A percentile compares a stretch with the other conserved stretches of the same genome.
These are phyloP conservation scores for Fusarium succisae DNA, from an alignment of 2,329 filamentous ascomycete species.

Conservation along the genomic window DNA sequence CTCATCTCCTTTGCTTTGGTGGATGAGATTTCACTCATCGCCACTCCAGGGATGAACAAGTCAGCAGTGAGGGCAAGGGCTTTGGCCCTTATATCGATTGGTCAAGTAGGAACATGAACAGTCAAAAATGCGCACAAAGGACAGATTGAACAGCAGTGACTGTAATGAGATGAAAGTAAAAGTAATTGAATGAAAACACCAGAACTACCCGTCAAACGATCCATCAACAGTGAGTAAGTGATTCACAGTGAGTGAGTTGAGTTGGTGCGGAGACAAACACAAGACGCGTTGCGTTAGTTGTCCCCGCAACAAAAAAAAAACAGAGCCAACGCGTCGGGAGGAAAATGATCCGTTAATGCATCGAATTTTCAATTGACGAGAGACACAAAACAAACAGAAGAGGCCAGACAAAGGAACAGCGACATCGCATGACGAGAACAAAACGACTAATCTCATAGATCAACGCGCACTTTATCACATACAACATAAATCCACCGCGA, in stretches of 20 bases:
- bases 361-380: constrained; percentile 19
- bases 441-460: neutral
- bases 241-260: neutral
- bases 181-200: neutral
- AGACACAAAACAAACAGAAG: constrained; percentile 16
- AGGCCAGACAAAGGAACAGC: neutral
- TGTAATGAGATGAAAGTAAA: neutral
- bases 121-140: neutral
- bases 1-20: too few relatives aligned
- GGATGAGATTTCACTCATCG: neutral
- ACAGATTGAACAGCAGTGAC: neutral
- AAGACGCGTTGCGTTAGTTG: constrained; percentile 5
- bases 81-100: neutral
- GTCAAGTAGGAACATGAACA: neutral
- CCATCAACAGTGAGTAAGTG: neutral
- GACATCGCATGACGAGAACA: neutral
- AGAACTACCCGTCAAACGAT: fast-evolving
- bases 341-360: constrained; percentile 27
- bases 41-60: neutral
- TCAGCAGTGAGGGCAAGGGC: neutral
- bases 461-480: neutral
- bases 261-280: neutral
- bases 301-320: constrained; percentile 25
- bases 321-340: constrained; percentile 22
- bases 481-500: neutral